Percentiles rank a stretch among this genome's conserved stretches.
Conservation (phyloP, 495 filamentous ascomycete species). For the Daldinia childiae region DNA sequence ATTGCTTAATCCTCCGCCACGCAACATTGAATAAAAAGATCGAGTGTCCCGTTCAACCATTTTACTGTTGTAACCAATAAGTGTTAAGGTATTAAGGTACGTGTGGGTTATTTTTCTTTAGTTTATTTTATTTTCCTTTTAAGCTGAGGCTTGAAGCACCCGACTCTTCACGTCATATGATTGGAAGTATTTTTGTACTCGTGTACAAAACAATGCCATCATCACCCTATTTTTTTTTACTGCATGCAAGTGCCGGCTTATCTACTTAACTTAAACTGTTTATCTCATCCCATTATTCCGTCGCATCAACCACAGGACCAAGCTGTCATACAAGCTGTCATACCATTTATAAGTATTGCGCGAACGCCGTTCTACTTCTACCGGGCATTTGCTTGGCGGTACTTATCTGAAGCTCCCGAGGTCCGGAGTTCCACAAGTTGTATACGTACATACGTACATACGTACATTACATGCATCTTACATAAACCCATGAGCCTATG, state of each 20-base stretch:
- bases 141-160: conserved; percentile 30
- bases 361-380: background rate
- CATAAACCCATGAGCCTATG: background rate
- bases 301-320: background rate
- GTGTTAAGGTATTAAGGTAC: conserved; percentile 10
- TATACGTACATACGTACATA: background rate
- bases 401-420: background rate
- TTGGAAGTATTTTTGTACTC: conserved; percentile 33
- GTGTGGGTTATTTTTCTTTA: conserved; percentile 11
- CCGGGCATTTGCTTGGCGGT: conserved; percentile 7
- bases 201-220: conserved; percentile 41
- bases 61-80: background rate
- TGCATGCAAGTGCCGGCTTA: conserved; percentile 40
- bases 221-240: conserved; percentile 38
- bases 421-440: background rate
- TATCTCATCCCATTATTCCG: conserved; percentile 9
- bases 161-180: conserved; percentile 42
- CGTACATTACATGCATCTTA: background rate
- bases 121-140: conserved; percentile 7
- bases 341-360: conserved; percentile 12
- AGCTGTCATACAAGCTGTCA: conserved; percentile 5
- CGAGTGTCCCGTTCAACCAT: background rate
- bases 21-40: conserved; percentile 1
- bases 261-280: conserved; percentile 4
- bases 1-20: conserved; percentile 1